phyloP scores from a whole-genome alignment of 441 rosid species.

The Adansonia rubrostipa region DNA sequence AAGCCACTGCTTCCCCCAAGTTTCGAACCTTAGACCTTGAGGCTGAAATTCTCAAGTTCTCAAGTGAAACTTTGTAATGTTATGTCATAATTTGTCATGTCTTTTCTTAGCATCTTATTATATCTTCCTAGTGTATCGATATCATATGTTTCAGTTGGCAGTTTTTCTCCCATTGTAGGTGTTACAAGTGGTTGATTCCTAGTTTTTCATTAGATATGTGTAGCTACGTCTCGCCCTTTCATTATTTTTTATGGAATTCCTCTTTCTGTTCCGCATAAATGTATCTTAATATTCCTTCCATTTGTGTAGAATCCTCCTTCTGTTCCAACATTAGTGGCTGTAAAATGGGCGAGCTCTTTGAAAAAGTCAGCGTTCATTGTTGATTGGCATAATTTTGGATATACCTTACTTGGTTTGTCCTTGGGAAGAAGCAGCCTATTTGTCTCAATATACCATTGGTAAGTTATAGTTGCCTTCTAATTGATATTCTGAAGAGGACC shows the following conservation, averaged over 20 bases:
- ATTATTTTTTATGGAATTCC: not conserved
- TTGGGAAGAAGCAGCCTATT: constrained; percentile 82
- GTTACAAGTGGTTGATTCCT: constrained; percentile 10
- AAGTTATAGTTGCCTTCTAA: constrained; percentile 31
- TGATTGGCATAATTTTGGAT: constrained; percentile 99
- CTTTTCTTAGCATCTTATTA: constrained; percentile 4
- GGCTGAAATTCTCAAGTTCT: constrained; percentile 2
- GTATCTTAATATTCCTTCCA: constrained; percentile 12
- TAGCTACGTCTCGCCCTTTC: not conserved
- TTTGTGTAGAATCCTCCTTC: constrained; percentile 91
- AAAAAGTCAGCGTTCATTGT: constrained; percentile 70
- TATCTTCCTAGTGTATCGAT: not conserved
- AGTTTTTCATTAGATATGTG: constrained; percentile 6
- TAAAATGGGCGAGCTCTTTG: constrained; percentile 90
- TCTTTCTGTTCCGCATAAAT: not conserved
- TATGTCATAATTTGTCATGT: not conserved
- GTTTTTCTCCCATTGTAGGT: not conserved
- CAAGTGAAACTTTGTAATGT: not conserved
- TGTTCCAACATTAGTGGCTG: constrained; percentile 86
- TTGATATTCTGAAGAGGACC: not conserved
- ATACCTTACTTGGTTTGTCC: constrained; percentile 83
- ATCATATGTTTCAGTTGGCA: not conserved
- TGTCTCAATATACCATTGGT: constrained; percentile 88
- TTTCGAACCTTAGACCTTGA: not conserved
- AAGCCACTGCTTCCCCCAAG: not conserved